Evolutionary conservation across 2,329 filamentous ascomycete genomes (phyloP).

Genomic region (Pseudofabraea citricarpa): DNA sequence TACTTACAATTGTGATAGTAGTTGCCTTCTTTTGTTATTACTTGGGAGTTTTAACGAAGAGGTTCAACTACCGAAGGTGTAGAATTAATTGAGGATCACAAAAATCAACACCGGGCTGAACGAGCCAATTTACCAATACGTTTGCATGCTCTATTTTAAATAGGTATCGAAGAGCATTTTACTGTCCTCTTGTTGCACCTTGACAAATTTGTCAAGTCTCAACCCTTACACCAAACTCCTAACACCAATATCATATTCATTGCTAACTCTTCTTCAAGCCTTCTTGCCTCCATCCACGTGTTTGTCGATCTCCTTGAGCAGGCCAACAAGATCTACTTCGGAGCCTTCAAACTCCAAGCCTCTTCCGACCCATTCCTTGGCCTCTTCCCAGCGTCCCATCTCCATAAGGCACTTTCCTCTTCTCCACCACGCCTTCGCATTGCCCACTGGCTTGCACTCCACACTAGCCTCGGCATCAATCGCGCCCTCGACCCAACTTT

Average conservation of each 20-base stretch:
- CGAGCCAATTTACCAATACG: no score
- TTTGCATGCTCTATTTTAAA: no score
- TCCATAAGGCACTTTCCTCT: conserved; percentile 79
- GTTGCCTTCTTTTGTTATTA: no score
- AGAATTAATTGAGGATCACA: no score
- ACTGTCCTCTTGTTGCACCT: no score
- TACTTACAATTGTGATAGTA: no score
- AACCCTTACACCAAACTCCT: not conserved
- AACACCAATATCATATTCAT: not conserved
- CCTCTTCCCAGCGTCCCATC: conserved; percentile 86
- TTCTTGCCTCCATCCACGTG: conserved; percentile 25
- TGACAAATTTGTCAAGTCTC: no score
- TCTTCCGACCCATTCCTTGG: conserved; percentile 68
- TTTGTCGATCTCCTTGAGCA: conserved; percentile 58
- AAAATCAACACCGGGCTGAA: no score
- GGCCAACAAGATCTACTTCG: conserved; percentile 56
- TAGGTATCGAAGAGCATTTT: no score
- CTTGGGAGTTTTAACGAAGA: no score
- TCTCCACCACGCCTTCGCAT: conserved; percentile 94
- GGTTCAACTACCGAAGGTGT: no score
- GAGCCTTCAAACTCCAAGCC: conserved; percentile 80
- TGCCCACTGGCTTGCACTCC: conserved; percentile 79
- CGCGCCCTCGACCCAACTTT: conserved; percentile 80
- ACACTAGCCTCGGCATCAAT: conserved; percentile 85
- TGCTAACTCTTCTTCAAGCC: conserved; percentile 4